Conservation (phyloP, 1,139 yeast species). For the Komagataea norvegica region DNA sequence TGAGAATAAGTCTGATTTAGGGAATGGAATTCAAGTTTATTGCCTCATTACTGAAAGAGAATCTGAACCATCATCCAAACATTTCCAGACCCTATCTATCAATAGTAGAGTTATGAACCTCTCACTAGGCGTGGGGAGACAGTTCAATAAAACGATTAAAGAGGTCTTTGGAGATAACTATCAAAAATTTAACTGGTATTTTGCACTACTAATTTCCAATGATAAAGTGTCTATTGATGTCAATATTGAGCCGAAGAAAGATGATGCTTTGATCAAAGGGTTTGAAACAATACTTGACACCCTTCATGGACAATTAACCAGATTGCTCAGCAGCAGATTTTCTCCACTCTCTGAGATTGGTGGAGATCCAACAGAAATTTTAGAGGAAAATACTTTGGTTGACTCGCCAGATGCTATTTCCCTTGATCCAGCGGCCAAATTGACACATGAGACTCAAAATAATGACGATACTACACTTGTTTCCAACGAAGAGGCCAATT, state of each 20-base stretch:
- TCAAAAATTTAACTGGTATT: conserved; percentile 26
- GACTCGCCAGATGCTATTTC: neutral
- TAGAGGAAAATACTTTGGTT: conserved; percentile 6
- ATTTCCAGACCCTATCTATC: conserved; percentile 28
- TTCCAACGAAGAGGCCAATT: conserved; percentile 6
- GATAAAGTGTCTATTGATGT: conserved; percentile 4
- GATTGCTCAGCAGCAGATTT: too few species aligned
- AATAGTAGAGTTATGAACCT: conserved; percentile 33
- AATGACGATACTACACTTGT: neutral
- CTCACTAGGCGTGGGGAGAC: conserved; percentile 29
- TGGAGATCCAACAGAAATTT: neutral
- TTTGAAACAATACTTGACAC: conserved; percentile 27
- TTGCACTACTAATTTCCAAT: conserved; percentile 21
- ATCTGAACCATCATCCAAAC: neutral
- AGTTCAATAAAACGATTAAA: conserved; percentile 23
- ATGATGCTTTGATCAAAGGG: conserved; percentile 26
- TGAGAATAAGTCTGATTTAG: neutral
- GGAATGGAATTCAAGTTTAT: neutral
- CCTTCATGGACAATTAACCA: too few species aligned
- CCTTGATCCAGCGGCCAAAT: too few species aligned
- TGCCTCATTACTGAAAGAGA: neutral
- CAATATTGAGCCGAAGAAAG: conserved; percentile 43
- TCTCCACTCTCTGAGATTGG: too few species aligned
- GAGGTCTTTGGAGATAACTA: conserved; percentile 24
- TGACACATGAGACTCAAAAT: too few species aligned